Evolutionary conservation across 495 filamentous ascomycete genomes (phyloP).

Genomic region (Neurospora cerealis): DNA sequence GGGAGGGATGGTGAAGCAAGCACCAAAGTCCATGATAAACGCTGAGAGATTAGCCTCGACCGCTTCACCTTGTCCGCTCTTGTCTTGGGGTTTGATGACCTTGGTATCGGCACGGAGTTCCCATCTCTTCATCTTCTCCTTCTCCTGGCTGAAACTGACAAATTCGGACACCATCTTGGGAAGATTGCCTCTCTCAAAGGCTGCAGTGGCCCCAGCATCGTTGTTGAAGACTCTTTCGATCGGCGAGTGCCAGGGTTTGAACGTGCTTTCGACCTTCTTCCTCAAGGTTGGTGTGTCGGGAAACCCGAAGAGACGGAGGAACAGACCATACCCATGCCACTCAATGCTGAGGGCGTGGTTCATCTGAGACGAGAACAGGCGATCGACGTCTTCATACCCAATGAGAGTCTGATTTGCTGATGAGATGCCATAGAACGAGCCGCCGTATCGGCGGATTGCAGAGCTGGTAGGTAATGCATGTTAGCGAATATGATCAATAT

Average conservation of each 20-base stretch:
- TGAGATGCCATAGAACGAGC: slow-evolving; percentile 3
- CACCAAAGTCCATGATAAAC: slow-evolving; percentile 2
- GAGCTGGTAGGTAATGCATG: background rate
- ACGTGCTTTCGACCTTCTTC: background rate
- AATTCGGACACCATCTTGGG: background rate
- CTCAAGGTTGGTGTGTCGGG: background rate
- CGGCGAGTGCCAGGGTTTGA: background rate
- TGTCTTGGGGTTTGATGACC: background rate
- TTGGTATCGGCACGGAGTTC: background rate
- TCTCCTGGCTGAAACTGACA: background rate
- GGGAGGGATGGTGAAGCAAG: slow-evolving; percentile 1
- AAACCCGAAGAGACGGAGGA: slow-evolving; percentile 1
- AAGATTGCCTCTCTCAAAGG: background rate
- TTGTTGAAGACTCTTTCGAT: slow-evolving; percentile 4
- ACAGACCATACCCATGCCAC: background rate
- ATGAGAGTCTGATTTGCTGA: slow-evolving; percentile 1
- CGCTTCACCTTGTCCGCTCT: background rate
- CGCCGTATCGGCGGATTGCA: background rate
- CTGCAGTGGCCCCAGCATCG: background rate
- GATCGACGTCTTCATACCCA: background rate
- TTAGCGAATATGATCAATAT: background rate
- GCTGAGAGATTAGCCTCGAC: slow-evolving; percentile 3
- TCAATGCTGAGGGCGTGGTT: background rate
- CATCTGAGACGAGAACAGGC: background rate
- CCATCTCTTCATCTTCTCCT: background rate